Evolutionary conservation across 345 rosid species (phyloP).

Genomic region (Noccaea bulbosa): DNA sequence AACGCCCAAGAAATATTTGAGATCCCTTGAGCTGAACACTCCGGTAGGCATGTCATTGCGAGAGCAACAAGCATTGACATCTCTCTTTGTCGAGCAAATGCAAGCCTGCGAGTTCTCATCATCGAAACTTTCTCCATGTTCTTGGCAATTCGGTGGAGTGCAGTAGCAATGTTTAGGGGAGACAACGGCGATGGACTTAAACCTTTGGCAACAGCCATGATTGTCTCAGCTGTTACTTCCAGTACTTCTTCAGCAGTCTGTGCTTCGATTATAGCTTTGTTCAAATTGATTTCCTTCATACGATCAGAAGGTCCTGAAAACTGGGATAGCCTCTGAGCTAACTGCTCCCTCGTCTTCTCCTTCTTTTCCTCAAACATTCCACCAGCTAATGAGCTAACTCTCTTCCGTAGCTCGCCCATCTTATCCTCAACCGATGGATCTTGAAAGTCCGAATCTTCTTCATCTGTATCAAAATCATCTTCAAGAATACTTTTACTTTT

Average conservation of each 20-base stretch:
- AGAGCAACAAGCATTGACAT: slow-evolving; percentile 91
- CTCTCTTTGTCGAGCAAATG: slow-evolving; percentile 82
- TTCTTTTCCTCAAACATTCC: slow-evolving; percentile 78
- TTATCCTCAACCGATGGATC: slow-evolving; percentile 39
- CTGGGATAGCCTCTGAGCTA: slow-evolving; percentile 70
- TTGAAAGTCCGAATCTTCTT: slow-evolving; percentile 46
- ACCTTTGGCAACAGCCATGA: slow-evolving; percentile 84
- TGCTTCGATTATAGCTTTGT: slow-evolving; percentile 73
- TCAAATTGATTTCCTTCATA: slow-evolving; percentile 75
- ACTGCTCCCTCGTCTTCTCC: slow-evolving; percentile 64
- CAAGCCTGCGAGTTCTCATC: slow-evolving; percentile 66
- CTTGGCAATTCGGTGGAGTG: slow-evolving; percentile 88
- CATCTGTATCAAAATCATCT: slow-evolving; percentile 52
- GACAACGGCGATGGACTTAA: slow-evolving; percentile 87
- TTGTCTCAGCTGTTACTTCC: slow-evolving; percentile 67
- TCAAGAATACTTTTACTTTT: slow-evolving; percentile 46
- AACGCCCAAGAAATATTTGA: slow-evolving; percentile 93
- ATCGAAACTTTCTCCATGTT: slow-evolving; percentile 94
- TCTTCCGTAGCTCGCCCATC: slow-evolving; percentile 47
- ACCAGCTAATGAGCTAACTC: slow-evolving; percentile 60
- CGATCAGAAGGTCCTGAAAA: slow-evolving; percentile 78
- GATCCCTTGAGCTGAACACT: slow-evolving; percentile 92
- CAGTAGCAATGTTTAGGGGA: slow-evolving; percentile 83
- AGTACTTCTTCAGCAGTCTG: slow-evolving; percentile 82
- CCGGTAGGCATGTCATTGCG: slow-evolving; percentile 81